Evolutionary conservation across 208 protist species (phyloP).

Genomic region (Acanthamoeba castellanii): DNA sequence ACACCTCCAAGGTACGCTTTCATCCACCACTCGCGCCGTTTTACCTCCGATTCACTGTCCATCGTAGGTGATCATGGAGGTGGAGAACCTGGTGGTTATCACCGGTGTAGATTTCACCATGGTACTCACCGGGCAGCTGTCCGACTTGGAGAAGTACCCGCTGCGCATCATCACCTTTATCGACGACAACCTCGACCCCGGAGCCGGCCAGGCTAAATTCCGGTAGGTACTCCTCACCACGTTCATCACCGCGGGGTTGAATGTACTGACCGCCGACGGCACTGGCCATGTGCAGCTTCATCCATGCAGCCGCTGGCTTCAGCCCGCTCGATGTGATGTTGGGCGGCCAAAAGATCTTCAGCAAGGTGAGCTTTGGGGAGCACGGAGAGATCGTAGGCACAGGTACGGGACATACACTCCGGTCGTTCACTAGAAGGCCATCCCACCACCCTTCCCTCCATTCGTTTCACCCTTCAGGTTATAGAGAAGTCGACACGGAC

Average conservation of each 20-base stretch:
- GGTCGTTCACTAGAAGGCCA: background rate
- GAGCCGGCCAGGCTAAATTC: background rate
- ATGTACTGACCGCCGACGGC: background rate
- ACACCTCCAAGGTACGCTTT: background rate
- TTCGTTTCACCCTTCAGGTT: background rate
- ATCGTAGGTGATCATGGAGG: background rate
- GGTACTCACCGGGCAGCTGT: background rate
- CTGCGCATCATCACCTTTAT: slow-evolving; percentile 20
- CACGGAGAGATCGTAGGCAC: slow-evolving; percentile 9
- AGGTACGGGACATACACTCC: background rate
- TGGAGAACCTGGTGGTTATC: background rate
- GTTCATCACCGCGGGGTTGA: background rate
- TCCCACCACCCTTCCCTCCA: background rate
- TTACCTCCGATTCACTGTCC: background rate
- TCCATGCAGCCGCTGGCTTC: background rate
- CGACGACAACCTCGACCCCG: slow-evolving; percentile 27
- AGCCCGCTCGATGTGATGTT: slow-evolving; percentile 4
- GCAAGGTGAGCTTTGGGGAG: slow-evolving; percentile 6
- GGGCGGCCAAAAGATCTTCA: background rate
- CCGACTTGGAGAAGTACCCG: slow-evolving; percentile 19
- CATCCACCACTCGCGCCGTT: background rate
- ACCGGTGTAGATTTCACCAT: background rate
- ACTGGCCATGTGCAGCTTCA: background rate
- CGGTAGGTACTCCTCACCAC: background rate
- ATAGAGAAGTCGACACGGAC: background rate